These are phyloP conservation scores for Emydomyces testavorans DNA, from an alignment of 2,329 filamentous ascomycete genomes.

Conservation along the genomic window DNA sequence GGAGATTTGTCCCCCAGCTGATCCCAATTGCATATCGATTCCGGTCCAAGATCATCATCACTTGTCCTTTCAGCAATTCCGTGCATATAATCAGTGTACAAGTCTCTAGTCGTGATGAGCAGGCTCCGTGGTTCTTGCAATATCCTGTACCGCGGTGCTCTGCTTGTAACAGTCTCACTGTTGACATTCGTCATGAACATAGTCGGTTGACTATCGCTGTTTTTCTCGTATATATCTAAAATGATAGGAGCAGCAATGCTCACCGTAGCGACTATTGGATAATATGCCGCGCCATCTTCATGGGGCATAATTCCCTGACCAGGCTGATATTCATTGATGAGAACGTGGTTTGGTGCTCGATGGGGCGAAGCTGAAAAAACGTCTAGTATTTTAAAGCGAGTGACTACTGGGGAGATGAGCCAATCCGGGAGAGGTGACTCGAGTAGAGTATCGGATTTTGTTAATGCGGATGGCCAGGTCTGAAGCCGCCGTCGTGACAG, in stretches of 20 bases:
- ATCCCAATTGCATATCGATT: slow-evolving; percentile 46
- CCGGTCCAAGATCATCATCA: slow-evolving; percentile 52
- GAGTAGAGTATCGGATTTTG: slow-evolving; percentile 61
- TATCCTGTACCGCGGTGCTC: slow-evolving; percentile 44
- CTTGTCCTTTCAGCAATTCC: slow-evolving; percentile 45
- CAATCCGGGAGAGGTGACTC: slow-evolving; percentile 60
- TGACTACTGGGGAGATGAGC: slow-evolving; percentile 58
- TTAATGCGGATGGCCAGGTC: slow-evolving; percentile 76
- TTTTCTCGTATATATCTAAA: slow-evolving; percentile 61
- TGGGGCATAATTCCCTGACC: slow-evolving; percentile 95
- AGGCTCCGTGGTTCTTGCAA: slow-evolving; percentile 73
- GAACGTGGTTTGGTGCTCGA: slow-evolving; percentile 68
- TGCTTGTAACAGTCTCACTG: slow-evolving; percentile 20
- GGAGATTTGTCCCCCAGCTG: slow-evolving; percentile 37
- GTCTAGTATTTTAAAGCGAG: slow-evolving; percentile 38
- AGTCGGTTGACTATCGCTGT: slow-evolving; percentile 39
- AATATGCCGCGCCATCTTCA: slow-evolving; percentile 82
- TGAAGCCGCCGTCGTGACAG: slow-evolving; percentile 84
- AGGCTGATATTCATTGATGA: slow-evolving; percentile 83
- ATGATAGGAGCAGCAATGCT: slow-evolving; percentile 69
- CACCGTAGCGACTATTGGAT: slow-evolving; percentile 79
- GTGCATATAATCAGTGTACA: slow-evolving; percentile 49
- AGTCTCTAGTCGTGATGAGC: slow-evolving; percentile 43
- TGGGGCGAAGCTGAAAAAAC: slow-evolving; percentile 59
- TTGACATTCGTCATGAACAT: slow-evolving; percentile 25